Evolutionary conservation across 139 green algal species (phyloP).

Genomic region (Haematococcus lacustris): DNA sequence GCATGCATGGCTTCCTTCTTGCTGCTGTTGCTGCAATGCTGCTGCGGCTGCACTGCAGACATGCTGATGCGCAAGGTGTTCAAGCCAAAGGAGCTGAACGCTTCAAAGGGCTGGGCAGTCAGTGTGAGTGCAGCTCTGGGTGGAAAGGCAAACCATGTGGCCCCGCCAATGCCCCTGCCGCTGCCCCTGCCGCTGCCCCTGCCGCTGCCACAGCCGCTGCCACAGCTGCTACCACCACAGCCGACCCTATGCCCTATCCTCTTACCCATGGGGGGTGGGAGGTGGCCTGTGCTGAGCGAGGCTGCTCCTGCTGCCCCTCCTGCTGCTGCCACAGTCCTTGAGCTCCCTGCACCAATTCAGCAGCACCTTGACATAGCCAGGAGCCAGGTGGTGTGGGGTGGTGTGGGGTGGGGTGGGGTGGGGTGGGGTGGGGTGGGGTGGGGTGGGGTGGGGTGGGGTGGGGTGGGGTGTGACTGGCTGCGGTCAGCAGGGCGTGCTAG

Average conservation of each 20-base stretch:
- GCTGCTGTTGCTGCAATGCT: too few species aligned
- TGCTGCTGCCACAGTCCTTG: too few species aligned
- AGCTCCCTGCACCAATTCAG: too few species aligned
- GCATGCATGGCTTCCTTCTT: not conserved
- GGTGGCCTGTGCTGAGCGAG: too few species aligned
- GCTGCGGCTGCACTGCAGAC: slow-evolving; percentile 11
- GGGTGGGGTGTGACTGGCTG: not conserved
- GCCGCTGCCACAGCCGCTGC: not conserved
- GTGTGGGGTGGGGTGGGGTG: too few species aligned
- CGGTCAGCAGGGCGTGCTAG: not conserved
- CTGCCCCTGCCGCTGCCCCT: not conserved
- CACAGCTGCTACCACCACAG: not conserved
- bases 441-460: too few species aligned
- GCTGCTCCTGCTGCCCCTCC: too few species aligned
- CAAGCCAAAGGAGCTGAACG: slow-evolving; percentile 29
- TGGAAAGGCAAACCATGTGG: not conserved
- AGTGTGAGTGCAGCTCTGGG: not conserved
- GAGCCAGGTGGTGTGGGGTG: too few species aligned
- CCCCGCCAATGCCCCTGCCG: not conserved
- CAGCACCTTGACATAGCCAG: too few species aligned
- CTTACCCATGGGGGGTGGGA: too few species aligned
- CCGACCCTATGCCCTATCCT: not conserved
- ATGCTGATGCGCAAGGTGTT: slow-evolving; percentile 47
- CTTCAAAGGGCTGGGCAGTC: slow-evolving; percentile 24
- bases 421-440: too few species aligned